phyloP scores from a whole-genome alignment of 345 rosid species.

The Eucalyptus grandis region DNA sequence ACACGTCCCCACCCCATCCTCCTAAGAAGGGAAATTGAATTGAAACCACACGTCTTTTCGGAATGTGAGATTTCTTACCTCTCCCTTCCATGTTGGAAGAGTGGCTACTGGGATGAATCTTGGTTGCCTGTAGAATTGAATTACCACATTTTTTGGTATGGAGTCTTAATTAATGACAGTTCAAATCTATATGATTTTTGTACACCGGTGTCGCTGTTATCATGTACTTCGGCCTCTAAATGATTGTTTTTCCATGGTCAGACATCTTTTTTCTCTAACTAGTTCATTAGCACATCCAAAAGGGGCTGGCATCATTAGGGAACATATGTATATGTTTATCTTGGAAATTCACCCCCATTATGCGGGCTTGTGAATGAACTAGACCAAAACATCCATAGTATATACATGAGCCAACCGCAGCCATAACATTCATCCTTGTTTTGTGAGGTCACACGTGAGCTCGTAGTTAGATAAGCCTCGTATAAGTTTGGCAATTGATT shows the following conservation, averaged over 20 bases:
- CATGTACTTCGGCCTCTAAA: not conserved
- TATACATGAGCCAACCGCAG: not conserved
- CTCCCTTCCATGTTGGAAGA: no score
- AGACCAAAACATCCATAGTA: not conserved
- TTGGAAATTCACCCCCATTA: not conserved
- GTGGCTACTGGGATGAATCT: no score
- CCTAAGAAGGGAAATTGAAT: no score
- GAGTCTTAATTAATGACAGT: not conserved
- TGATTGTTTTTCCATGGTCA: not conserved
- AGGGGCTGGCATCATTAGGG: not conserved
- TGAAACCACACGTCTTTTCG: no score
- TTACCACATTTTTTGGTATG: not conserved
- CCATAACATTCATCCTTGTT: not conserved
- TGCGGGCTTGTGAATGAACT: not conserved
- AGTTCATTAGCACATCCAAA: not conserved
- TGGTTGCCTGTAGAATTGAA: not conserved
- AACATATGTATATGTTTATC: not conserved
- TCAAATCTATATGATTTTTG: not conserved
- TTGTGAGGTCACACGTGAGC: not conserved
- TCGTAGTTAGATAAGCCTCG: not conserved
- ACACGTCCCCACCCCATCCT: no score
- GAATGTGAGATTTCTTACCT: no score
- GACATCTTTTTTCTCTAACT: not conserved
- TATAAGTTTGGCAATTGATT: not conserved
- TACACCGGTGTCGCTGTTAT: not conserved